phyloP scores from a whole-genome alignment of 2,329 filamentous ascomycete species.

The Trichocomaceae sp. region DNA sequence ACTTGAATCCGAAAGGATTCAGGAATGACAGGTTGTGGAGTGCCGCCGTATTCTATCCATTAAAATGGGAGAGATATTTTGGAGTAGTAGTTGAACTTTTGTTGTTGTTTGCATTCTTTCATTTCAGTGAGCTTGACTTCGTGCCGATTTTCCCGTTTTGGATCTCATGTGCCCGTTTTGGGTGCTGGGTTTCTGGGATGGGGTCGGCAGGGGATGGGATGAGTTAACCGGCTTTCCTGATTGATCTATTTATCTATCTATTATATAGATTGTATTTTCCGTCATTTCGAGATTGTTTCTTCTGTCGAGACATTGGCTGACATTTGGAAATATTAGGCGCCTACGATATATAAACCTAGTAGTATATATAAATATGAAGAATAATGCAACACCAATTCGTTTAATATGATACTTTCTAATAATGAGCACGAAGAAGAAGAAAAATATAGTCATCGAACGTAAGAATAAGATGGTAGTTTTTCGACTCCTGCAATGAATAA shows the following conservation, averaged over 20 bases:
- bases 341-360: no score
- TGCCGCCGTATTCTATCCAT: constrained; percentile 20
- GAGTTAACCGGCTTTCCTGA: constrained; percentile 40
- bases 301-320: not conserved
- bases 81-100: constrained; percentile 2
- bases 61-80: constrained; percentile 13
- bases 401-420: not conserved
- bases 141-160: constrained; percentile 24
- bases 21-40: constrained; percentile 43
- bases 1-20: constrained; percentile 25
- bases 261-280: not conserved
- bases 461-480: not conserved
- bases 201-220: constrained; percentile 37
- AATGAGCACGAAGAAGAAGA: not conserved
- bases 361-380: no score
- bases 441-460: not conserved
- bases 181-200: constrained; percentile 22
- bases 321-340: not conserved
- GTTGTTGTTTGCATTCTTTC: not conserved
- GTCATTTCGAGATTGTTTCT: not conserved
- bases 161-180: constrained; percentile 31
- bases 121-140: constrained; percentile 27
- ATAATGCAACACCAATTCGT: not conserved
- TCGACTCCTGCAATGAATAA: not conserved
- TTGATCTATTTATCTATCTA: not conserved